Conservation (phyloP, 2,329 filamentous ascomycete species). For the Fusarium domesticum region DNA sequence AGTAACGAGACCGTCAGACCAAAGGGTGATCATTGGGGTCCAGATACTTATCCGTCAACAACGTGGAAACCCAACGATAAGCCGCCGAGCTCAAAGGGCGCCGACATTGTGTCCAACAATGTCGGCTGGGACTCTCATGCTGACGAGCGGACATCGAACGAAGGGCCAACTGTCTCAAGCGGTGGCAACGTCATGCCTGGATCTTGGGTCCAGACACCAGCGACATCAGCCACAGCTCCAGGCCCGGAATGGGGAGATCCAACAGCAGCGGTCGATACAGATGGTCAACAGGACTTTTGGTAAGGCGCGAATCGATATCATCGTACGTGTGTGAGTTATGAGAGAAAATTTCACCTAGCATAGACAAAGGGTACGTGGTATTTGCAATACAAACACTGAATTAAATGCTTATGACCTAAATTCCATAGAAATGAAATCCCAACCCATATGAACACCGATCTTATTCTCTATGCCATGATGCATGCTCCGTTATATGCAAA, state of each 20-base stretch:
- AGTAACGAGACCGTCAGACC: constrained; percentile 17
- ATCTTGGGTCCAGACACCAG: constrained; percentile 24
- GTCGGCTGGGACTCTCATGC: constrained; percentile 10
- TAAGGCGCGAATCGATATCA: constrained; percentile 3
- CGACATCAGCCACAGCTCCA: neutral
- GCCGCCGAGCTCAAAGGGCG: constrained; percentile 7
- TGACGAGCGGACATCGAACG: neutral
- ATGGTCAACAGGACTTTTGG: constrained; percentile 22
- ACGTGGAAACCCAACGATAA: constrained; percentile 3
- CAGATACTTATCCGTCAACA: constrained; percentile 14
- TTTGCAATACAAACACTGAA: constrained; percentile 19
- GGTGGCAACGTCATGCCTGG: constrained; percentile 34
- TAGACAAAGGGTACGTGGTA: constrained; percentile 14
- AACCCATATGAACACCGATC: constrained; percentile 4
- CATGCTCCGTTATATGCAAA: constrained; percentile 10
- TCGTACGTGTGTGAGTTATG: too few relatives aligned
- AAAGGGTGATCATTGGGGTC: constrained; percentile 22
- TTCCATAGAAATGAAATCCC: constrained; percentile 8
- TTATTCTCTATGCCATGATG: constrained; percentile 6
- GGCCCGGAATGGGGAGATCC: constrained; percentile 30
- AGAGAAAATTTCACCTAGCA: constrained; percentile 15
- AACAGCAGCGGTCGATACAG: constrained; percentile 32
- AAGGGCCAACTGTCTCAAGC: constrained; percentile 7
- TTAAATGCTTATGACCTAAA: constrained; percentile 11
- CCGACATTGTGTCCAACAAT: constrained; percentile 15